Percentiles rank a stretch among this genome's conserved stretches.
phyloP scores from a whole-genome alignment of 108 stramenopile genomes.

The Conticribra weissflogii region DNA sequence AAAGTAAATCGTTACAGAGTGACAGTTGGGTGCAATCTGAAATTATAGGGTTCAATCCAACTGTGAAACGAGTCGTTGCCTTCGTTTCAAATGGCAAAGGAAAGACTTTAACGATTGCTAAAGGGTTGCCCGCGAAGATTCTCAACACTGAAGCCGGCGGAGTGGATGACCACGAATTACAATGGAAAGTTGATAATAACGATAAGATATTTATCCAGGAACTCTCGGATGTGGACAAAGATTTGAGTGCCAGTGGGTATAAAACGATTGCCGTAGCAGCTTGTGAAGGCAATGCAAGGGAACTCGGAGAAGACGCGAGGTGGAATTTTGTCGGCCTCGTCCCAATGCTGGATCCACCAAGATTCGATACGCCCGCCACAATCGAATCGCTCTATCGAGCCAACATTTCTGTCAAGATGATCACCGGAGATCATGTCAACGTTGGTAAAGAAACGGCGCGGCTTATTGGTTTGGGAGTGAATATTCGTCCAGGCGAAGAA shows the following conservation, averaged over 20 bases:
- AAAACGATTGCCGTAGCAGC: slow-evolving; percentile 75
- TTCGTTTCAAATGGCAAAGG: slow-evolving; percentile 46
- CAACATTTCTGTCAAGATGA: slow-evolving; percentile 87
- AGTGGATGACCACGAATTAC: slow-evolving; percentile 61
- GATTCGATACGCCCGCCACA: slow-evolving; percentile 74
- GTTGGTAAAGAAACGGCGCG: slow-evolving; percentile 65
- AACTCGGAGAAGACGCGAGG: slow-evolving; percentile 39
- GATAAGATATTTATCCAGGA: slow-evolving; percentile 25
- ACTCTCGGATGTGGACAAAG: slow-evolving; percentile 27
- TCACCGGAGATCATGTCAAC: slow-evolving; percentile 84
- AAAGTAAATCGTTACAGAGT: slow-evolving; percentile 16
- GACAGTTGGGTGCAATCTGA: slow-evolving; percentile 48
- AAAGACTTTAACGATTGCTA: slow-evolving; percentile 60
- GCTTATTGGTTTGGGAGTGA: slow-evolving; percentile 64
- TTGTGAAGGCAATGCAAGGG: slow-evolving; percentile 57
- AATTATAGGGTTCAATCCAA: slow-evolving; percentile 70
- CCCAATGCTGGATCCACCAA: slow-evolving; percentile 86
- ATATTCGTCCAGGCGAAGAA: slow-evolving; percentile 54
- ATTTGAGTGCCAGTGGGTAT: slow-evolving; percentile 62
- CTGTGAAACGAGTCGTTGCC: slow-evolving; percentile 65
- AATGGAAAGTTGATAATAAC: slow-evolving; percentile 62
- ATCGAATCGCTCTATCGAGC: slow-evolving; percentile 69
- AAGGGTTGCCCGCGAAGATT: slow-evolving; percentile 66
- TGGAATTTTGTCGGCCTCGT: slow-evolving; percentile 83
- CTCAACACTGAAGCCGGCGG: slow-evolving; percentile 69